Percentiles rank a stretch among this genome's conserved stretches.
Evolutionary conservation across 73 alveolate species (phyloP).

Genomic region (Breviolum minutum): DNA sequence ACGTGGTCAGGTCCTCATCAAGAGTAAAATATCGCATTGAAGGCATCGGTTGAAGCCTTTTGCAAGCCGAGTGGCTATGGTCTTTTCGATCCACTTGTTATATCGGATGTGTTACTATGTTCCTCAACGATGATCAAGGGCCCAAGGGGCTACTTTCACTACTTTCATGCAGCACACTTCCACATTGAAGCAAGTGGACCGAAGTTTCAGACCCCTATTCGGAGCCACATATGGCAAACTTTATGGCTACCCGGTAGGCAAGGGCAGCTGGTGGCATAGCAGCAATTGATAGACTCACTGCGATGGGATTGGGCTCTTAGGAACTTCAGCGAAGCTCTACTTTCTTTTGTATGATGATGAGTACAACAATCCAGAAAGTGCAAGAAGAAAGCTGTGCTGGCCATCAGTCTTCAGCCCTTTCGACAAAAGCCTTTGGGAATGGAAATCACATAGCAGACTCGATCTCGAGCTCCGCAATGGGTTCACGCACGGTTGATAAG

Average conservation of each 20-base stretch:
- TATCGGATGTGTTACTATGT: neutral
- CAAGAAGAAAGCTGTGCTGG: neutral
- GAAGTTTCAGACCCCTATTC: neutral
- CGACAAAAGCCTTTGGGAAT: constrained; percentile 31
- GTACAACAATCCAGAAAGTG: too few relatives aligned
- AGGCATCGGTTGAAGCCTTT: neutral
- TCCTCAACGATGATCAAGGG: too few relatives aligned
- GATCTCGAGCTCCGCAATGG: constrained; percentile 14
- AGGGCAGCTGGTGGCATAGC: constrained; percentile 59
- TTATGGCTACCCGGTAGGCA: neutral
- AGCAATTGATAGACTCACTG: neutral
- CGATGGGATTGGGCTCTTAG: neutral
- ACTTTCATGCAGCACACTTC: too few relatives aligned
- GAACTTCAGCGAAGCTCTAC: neutral
- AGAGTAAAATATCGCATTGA: neutral
- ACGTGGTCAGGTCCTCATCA: constrained; percentile 38
- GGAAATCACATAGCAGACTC: constrained; percentile 12
- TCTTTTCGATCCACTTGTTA: neutral
- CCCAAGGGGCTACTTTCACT: too few relatives aligned
- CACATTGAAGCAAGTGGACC: too few relatives aligned
- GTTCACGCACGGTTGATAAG: neutral
- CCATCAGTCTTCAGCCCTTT: constrained; percentile 69
- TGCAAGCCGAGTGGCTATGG: neutral
- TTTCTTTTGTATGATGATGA: too few relatives aligned
- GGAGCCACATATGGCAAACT: constrained; percentile 9